These are phyloP conservation scores for Apiotrichum porosum DNA, from an alignment of 1,284 basidiomycete species.

Conservation along the genomic window DNA sequence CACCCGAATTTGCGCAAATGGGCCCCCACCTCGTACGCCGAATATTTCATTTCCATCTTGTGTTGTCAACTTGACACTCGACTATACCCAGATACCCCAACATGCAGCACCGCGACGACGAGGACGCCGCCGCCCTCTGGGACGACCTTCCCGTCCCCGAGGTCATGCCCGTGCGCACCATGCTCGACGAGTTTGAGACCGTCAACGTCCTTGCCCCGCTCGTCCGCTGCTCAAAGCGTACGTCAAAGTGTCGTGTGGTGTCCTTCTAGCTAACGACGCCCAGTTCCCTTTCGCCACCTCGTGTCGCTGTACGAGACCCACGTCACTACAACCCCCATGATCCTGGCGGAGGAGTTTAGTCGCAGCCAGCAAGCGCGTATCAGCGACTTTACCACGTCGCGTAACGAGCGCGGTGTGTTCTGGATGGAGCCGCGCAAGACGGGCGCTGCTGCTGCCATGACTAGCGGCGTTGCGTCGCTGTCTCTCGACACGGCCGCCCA, in stretches of 20 bases:
- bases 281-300: conserved; percentile 56
- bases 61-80: too few species aligned
- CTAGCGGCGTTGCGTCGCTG: background rate
- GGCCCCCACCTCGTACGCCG: too few species aligned
- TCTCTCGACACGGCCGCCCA: background rate
- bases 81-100: background rate
- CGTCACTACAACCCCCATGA: conserved; percentile 60
- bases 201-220: conserved; percentile 55
- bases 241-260: background rate
- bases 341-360: conserved; percentile 56
- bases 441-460: background rate
- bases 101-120: background rate
- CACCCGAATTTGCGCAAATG: too few species aligned
- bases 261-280: background rate
- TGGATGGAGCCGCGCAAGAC: conserved; percentile 38
- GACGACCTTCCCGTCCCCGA: conserved; percentile 35
- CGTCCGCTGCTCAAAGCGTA: conserved; percentile 57
- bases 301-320: conserved; percentile 56
- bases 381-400: conserved; percentile 55
- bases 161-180: conserved; percentile 47
- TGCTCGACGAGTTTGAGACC: conserved; percentile 49
- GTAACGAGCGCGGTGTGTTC: conserved; percentile 54
- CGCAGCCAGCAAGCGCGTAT: conserved; percentile 54
- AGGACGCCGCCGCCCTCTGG: conserved; percentile 4
- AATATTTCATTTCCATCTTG: too few species aligned